Base-by-base conservation (phyloP, 1,284 basidiomycete genomes). In the Malassezia restricta region DNA sequence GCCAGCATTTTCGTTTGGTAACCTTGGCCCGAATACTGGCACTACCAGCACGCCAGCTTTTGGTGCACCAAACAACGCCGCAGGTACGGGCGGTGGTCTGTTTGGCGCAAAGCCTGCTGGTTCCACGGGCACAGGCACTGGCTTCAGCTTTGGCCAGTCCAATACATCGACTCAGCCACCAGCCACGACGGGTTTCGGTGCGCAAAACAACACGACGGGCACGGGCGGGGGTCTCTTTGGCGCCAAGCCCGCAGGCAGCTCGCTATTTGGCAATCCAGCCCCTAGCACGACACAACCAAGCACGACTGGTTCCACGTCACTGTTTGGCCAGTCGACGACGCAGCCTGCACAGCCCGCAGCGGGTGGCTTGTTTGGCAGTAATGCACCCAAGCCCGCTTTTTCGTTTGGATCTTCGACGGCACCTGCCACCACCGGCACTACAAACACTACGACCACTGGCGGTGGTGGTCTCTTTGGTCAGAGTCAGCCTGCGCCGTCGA, bases 391-490 rank as follows among this genome's bases (percentile, higher is more conserved):
- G 56, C 63, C 66, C 9, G 57, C 65, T 5, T 70, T 70, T 32
- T 64, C 62, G 12, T 71, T 71, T 37, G 68, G 68, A 40, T 20
- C n/a, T 44, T 47, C 40, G 55, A 43, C 11, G 54, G 54, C 20
- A 37, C 49, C 9, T 56, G 53, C 29, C 33, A 56, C 50, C 40
- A 46, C 60, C 14, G 50, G 46, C 14, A 57, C 62, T 6, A 1
- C 31, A 15, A 14, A 12, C 15, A 15, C 11, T 12, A 3, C 33
- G 11, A 15, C 11, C 33, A 35, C 33, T 35, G 33, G 3, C 5
- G 17, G 64, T 59, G 75, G 75, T 5, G 75, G 75, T 39, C 64
- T 78, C n/a, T 77, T 78, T 49, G 73, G 74, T 28, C 43, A 40
- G 28, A 32, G 29, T 14, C 35, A 40, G 40, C 40, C 47, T 8